Conservation (phyloP, 768 basidiomycete genomes). For the Boletellus sp. region DNA sequence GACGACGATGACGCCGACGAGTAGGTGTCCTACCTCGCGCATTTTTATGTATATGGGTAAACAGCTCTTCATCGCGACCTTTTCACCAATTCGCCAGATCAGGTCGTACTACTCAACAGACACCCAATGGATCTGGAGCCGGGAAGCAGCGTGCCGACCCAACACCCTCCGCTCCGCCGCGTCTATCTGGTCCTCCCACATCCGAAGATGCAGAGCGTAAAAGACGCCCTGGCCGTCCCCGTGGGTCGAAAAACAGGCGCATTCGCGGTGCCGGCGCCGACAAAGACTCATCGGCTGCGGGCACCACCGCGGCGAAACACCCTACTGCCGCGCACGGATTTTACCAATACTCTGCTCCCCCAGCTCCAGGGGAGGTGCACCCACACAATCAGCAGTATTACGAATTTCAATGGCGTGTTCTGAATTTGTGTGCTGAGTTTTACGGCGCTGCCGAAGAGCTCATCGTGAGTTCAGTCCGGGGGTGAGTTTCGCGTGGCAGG, state of each 20-base stretch:
- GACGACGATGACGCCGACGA: conserved; percentile 43
- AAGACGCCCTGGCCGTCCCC: conserved; percentile 73
- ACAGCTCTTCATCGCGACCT: conserved; percentile 4
- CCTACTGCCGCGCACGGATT: conserved; percentile 38
- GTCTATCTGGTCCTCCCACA: conserved; percentile 13
- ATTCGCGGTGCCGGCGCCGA: conserved; percentile 35
- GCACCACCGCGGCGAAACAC: conserved; percentile 24
- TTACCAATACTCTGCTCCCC: conserved; percentile 42
- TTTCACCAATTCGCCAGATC: conserved; percentile 14
- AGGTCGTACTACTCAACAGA: conserved; percentile 18
- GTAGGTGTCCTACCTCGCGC: conserved; percentile 19
- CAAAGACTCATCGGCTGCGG: conserved; percentile 17
- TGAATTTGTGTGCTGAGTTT: conserved; percentile 81
- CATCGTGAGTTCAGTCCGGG: conserved; percentile 49
- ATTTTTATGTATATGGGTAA: conserved; percentile 1
- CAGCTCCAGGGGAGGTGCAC: conserved; percentile 46
- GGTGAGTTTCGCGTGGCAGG: conserved; percentile 3
- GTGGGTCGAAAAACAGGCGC: conserved; percentile 74
- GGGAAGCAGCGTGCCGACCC: conserved; percentile 24
- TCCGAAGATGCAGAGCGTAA: conserved; percentile 46
- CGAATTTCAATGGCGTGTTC: conserved; percentile 82
- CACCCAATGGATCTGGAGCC: conserved; percentile 10
- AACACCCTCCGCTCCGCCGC: conserved; percentile 26
- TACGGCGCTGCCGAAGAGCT: conserved; percentile 84
- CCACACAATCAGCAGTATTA: conserved; percentile 75